These are phyloP conservation scores for Chalaropsis thielavioides DNA, from an alignment of 2,329 filamentous ascomycete genomes.

Conservation along the genomic window DNA sequence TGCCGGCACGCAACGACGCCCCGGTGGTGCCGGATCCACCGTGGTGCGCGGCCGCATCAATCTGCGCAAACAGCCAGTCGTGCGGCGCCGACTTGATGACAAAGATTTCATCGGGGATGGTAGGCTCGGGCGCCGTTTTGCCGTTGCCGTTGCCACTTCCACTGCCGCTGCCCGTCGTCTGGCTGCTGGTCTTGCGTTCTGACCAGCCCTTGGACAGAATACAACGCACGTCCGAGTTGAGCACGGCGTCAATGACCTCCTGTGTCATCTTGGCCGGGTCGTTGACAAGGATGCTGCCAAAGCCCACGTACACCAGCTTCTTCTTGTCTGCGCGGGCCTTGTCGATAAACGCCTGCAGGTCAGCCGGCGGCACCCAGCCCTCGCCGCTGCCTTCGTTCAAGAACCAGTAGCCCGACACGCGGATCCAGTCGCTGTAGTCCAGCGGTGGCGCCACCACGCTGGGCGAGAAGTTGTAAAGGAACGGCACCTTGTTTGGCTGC, in stretches of 20 bases:
- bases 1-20: constrained; percentile 75
- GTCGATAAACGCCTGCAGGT: constrained; percentile 69
- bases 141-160: no score
- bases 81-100: constrained; percentile 85
- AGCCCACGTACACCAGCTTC: constrained; percentile 92
- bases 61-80: constrained; percentile 89
- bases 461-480: constrained; percentile 93
- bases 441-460: constrained; percentile 86
- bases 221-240: constrained; percentile 83
- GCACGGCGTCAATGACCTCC: constrained; percentile 83
- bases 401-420: constrained; percentile 97
- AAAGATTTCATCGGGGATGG: constrained; percentile 65
- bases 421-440: constrained; percentile 95
- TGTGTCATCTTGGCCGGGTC: constrained; percentile 79
- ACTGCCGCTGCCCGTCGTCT: constrained; percentile 23
- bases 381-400: constrained; percentile 53
- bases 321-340: constrained; percentile 67
- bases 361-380: constrained; percentile 55
- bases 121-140: constrained; percentile 38
- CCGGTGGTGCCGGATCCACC: constrained; percentile 91
- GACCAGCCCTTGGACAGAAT: constrained; percentile 97
- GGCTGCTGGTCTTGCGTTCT: constrained; percentile 46
- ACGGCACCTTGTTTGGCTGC: constrained; percentile 94
- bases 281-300: constrained; percentile 87
- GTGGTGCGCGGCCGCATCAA: constrained; percentile 89